A percentile compares a stretch with the other conserved stretches of the same genome.
phyloP scores from a whole-genome alignment of 495 filamentous ascomycete genomes.

The Evernia prunastri region DNA sequence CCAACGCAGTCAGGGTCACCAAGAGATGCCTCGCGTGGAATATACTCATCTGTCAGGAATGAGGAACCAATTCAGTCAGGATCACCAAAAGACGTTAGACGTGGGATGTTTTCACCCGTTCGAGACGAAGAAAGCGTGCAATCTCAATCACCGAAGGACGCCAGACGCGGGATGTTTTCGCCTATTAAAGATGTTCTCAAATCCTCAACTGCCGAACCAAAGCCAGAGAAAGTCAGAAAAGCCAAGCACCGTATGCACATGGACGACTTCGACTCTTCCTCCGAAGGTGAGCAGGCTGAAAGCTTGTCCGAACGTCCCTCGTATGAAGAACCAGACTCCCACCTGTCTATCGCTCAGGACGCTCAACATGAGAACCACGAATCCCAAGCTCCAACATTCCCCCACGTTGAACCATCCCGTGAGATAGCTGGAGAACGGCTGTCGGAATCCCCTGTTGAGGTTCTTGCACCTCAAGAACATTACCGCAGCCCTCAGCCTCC shows the following conservation, averaged over 20 bases:
- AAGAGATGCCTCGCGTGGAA: constrained; percentile 15
- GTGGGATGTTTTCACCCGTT: constrained; percentile 17
- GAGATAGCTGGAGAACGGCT: constrained; percentile 39
- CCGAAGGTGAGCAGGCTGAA: constrained; percentile 28
- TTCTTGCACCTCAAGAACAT: constrained; percentile 45
- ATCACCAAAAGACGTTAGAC: constrained; percentile 27
- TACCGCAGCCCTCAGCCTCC: constrained; percentile 29
- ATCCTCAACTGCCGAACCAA: constrained; percentile 35
- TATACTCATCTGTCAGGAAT: constrained; percentile 21
- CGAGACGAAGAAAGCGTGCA: constrained; percentile 13
- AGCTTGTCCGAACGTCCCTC: constrained; percentile 23
- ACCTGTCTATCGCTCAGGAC: constrained; percentile 14
- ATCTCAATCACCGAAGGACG: constrained; percentile 19
- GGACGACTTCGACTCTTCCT: constrained; percentile 43
- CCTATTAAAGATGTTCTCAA: constrained; percentile 27
- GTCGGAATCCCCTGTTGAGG: constrained; percentile 72
- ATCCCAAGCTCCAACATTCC: constrained; percentile 1
- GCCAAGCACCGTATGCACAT: constrained; percentile 39
- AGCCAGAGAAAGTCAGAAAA: constrained; percentile 46
- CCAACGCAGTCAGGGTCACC: constrained; percentile 10
- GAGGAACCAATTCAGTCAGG: constrained; percentile 7
- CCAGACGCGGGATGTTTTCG: constrained; percentile 22
- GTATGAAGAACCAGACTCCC: constrained; percentile 17
- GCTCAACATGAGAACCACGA: constrained; percentile 21
- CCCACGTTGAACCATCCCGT: constrained; percentile 23